phyloP scores from a whole-genome alignment of 164 flowering plant genomes.

The Pachysandra terminalis region DNA sequence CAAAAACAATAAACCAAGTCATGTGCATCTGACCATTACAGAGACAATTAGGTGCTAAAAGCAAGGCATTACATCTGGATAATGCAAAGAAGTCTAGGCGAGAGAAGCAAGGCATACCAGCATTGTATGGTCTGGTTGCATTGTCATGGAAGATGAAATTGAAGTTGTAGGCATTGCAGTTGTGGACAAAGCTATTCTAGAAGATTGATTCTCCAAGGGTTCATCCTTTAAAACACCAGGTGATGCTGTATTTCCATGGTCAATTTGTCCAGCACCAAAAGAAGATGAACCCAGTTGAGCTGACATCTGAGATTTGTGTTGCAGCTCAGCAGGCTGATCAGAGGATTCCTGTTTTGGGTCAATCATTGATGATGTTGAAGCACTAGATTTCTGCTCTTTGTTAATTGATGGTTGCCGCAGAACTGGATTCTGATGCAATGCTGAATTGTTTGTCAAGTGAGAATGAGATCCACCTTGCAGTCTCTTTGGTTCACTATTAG shows the following conservation, averaged over 20 bases:
- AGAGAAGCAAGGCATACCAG: constrained; percentile 30
- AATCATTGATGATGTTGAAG: constrained; percentile 27
- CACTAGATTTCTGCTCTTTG: constrained; percentile 39
- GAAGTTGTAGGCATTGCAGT: constrained; percentile 33
- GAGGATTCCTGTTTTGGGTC: constrained; percentile 59
- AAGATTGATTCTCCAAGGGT: constrained; percentile 44
- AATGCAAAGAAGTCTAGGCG: neutral
- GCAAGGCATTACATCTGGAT: constrained; percentile 10
- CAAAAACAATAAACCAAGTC: neutral
- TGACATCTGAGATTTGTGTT: constrained; percentile 41
- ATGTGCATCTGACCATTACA: neutral
- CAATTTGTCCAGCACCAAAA: constrained; percentile 32
- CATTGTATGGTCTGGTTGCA: constrained; percentile 33
- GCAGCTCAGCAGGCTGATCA: constrained; percentile 64
- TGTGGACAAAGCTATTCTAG: constrained; percentile 37
- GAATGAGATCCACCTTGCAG: constrained; percentile 49
- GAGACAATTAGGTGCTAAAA: neutral
- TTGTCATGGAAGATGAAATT: constrained; percentile 34
- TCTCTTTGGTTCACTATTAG: constrained; percentile 51
- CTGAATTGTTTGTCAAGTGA: constrained; percentile 39
- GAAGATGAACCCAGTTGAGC: constrained; percentile 35
- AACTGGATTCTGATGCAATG: constrained; percentile 43
- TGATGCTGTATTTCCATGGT: constrained; percentile 36
- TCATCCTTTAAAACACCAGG: constrained; percentile 42
- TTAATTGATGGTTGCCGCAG: constrained; percentile 48